A percentile compares a stretch with the other conserved stretches of the same genome.
phyloP scores from a whole-genome alignment of 306 rosid genomes.

The Gastrolobium villosum region DNA sequence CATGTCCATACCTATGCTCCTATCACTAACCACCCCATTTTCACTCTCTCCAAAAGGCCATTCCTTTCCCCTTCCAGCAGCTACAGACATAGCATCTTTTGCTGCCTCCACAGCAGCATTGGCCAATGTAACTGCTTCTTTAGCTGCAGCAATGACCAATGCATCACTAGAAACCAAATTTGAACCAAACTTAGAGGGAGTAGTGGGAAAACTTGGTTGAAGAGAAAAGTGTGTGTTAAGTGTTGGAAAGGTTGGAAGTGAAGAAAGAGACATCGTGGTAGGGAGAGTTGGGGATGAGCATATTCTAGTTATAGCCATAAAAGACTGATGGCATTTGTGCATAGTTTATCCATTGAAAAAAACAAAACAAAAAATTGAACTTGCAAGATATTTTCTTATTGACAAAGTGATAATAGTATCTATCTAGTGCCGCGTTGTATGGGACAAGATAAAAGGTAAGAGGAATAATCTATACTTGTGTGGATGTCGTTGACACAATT shows the following conservation, averaged over 20 bases:
- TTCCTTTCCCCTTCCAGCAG: constrained; percentile 40
- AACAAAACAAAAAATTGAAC: too few species aligned
- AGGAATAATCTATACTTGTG: too few species aligned
- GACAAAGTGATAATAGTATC: too few species aligned
- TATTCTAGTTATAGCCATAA: constrained; percentile 64
- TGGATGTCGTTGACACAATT: too few species aligned
- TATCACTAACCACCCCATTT: constrained; percentile 39
- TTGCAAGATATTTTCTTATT: too few species aligned
- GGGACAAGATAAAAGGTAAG: too few species aligned
- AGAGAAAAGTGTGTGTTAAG: constrained; percentile 56
- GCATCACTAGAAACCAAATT: constrained; percentile 61
- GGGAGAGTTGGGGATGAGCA: constrained; percentile 65
- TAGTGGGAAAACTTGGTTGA: constrained; percentile 49
- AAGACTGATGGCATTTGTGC: background rate
- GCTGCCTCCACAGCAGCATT: constrained; percentile 54
- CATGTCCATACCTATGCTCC: constrained; percentile 48
- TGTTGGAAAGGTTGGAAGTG: constrained; percentile 57
- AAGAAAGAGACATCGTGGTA: constrained; percentile 61
- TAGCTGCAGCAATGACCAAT: constrained; percentile 52
- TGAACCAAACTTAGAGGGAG: constrained; percentile 52
- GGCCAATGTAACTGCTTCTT: constrained; percentile 57
- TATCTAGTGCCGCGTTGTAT: too few species aligned
- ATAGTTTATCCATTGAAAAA: too few species aligned
- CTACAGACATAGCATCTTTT: constrained; percentile 56
- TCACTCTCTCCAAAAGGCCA: constrained; percentile 52